Evolutionary conservation across 2,329 filamentous ascomycete species (phyloP).

Genomic region (Fusarium coicis): DNA sequence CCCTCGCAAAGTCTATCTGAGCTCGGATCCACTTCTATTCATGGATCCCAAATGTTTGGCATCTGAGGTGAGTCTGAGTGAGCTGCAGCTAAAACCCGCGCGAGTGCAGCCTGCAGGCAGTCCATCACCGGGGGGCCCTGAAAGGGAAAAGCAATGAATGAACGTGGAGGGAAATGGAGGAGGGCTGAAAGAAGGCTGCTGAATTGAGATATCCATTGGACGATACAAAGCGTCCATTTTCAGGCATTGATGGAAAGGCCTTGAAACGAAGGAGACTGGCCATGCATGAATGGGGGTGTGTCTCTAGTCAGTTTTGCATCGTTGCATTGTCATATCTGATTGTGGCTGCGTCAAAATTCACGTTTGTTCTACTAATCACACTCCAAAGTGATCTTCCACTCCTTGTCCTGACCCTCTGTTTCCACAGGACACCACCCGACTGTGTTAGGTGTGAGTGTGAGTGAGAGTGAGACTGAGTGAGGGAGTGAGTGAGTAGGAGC

Average conservation of each 20-base stretch:
- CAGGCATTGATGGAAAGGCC: constrained; percentile 17
- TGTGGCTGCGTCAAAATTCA: constrained; percentile 28
- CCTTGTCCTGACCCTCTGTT: constrained; percentile 13
- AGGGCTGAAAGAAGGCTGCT: constrained; percentile 19
- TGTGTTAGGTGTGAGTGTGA: constrained; percentile 8
- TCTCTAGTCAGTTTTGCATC: constrained; percentile 1
- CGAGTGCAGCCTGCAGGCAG: constrained; percentile 35
- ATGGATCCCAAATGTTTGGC: constrained; percentile 10
- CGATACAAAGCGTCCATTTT: constrained; percentile 9
- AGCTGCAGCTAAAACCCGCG: constrained; percentile 34
- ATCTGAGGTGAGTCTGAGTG: constrained; percentile 13
- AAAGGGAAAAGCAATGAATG: constrained; percentile 6
- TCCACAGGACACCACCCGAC: constrained; percentile 23
- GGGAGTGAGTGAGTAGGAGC: neutral
- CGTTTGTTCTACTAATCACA: constrained; percentile 22
- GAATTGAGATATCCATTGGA: constrained; percentile 11
- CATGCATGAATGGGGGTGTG: constrained; percentile 9
- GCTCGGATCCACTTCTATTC: constrained; percentile 1
- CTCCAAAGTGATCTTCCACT: neutral
- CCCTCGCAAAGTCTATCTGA: constrained; percentile 10
- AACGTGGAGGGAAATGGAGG: constrained; percentile 16
- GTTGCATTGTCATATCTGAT: constrained; percentile 25
- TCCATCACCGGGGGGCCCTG: constrained; percentile 14
- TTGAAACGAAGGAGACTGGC: constrained; percentile 1
- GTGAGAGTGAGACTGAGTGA: constrained; percentile 8